phyloP scores from a whole-genome alignment of 257 asterid species.

The Solanum megistacrolobum region DNA sequence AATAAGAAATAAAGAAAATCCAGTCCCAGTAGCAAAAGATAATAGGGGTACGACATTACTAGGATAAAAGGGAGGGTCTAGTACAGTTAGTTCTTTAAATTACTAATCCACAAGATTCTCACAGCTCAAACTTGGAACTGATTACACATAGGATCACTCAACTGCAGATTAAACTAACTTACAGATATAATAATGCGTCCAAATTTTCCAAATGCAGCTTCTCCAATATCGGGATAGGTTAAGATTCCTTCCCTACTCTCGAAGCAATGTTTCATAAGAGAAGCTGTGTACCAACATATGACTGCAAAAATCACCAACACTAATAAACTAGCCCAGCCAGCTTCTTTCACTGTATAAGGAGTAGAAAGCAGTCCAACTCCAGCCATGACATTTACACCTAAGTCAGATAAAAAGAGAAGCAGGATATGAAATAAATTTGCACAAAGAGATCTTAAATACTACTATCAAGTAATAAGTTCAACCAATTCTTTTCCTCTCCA shows the following conservation, averaged over 20 bases:
- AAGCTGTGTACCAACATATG: conserved; percentile 70
- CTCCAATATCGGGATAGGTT: conserved; percentile 77
- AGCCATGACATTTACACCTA: conserved; percentile 75
- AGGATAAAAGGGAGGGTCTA: background rate
- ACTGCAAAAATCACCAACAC: conserved; percentile 54
- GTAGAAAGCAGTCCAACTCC: conserved; percentile 83
- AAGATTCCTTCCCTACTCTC: conserved; percentile 57
- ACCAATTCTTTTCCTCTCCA: background rate
- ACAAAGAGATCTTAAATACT: background rate
- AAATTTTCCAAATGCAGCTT: conserved; percentile 71
- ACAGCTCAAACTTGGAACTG: background rate
- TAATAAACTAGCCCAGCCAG: conserved; percentile 69
- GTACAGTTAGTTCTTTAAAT: background rate
- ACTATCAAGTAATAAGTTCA: background rate
- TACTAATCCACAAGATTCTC: background rate
- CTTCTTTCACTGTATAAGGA: conserved; percentile 56
- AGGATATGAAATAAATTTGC: background rate
- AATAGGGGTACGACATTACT: background rate
- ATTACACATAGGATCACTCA: background rate
- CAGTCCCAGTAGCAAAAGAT: background rate
- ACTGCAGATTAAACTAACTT: conserved; percentile 11
- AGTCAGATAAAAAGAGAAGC: background rate
- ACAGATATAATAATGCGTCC: conserved; percentile 75
- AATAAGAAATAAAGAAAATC: background rate
- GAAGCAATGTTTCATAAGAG: conserved; percentile 68